Conservation (phyloP, 1,284 basidiomycete genomes). For the Marasmius sp. region DNA sequence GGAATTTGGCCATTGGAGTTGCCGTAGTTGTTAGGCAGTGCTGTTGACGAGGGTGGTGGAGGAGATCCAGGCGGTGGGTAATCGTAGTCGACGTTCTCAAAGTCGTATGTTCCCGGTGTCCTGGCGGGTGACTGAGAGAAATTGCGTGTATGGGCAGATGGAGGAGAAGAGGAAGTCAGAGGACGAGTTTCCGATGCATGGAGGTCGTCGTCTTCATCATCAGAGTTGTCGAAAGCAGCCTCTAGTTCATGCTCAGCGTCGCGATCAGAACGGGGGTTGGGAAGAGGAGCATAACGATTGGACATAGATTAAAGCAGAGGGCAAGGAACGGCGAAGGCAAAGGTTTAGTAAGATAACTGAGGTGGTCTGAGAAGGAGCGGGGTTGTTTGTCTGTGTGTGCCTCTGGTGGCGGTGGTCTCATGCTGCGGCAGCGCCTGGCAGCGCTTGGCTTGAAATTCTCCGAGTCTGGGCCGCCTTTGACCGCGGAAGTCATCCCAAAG, state of each 20-base stretch:
- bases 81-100: conserved; percentile 80
- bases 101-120: conserved; percentile 69
- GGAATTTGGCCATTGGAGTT: conserved; percentile 85
- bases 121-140: conserved; percentile 23
- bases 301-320: conserved; percentile 43
- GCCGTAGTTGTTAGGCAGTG: conserved; percentile 68
- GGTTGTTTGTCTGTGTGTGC: background rate
- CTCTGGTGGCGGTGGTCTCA: background rate
- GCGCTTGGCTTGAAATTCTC: too few relatives aligned
- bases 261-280: conserved; percentile 54
- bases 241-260: conserved; percentile 66
- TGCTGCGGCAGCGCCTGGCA: background rate
- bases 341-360: background rate
- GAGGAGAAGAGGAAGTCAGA: conserved; percentile 37
- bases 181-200: conserved; percentile 50
- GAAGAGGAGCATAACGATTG: conserved; percentile 68
- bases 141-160: conserved; percentile 25
- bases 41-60: conserved; percentile 61
- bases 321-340: conserved; percentile 4
- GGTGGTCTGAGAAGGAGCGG: background rate
- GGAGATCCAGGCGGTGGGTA: conserved; percentile 86
- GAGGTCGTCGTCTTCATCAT: conserved; percentile 59
- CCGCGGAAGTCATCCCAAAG: too few relatives aligned
- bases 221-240: conserved; percentile 74
- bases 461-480: too few relatives aligned